Conservation (phyloP, 2,329 filamentous ascomycete species). For the Alternaria panax region DNA sequence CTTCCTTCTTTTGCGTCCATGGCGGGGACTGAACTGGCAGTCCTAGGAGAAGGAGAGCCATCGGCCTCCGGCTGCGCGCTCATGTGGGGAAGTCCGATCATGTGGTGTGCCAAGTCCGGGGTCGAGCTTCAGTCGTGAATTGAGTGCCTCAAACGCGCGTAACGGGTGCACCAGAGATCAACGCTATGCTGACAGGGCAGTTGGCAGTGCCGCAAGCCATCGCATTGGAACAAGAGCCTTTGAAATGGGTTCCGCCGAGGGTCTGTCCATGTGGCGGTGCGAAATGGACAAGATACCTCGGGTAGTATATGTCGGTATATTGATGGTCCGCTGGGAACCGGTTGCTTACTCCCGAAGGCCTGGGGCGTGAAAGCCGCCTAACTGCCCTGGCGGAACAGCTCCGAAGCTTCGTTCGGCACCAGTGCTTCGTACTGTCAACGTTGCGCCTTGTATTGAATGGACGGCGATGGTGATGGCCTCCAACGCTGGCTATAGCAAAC, state of each 20-base stretch:
- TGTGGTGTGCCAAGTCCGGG: conserved; percentile 40
- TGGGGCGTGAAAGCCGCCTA: conserved; percentile 21
- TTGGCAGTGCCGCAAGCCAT: conserved; percentile 17
- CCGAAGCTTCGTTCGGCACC: conserved; percentile 25
- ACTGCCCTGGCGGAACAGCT: conserved; percentile 19
- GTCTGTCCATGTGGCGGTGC: conserved; percentile 26
- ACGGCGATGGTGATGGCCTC: conserved; percentile 10
- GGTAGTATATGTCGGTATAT: conserved; percentile 37
- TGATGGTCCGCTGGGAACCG: conserved; percentile 36
- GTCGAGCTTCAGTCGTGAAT: conserved; percentile 25
- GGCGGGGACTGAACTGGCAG: conserved; percentile 36
- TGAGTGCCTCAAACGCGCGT: conserved; percentile 12
- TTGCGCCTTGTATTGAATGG: conserved; percentile 8
- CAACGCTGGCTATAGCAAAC: conserved; percentile 4
- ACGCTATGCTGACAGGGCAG: conserved; percentile 17
- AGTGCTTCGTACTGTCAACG: conserved; percentile 2
- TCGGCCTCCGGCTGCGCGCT: conserved; percentile 34
- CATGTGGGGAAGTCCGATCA: conserved; percentile 49
- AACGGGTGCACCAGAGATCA: conserved; percentile 17
- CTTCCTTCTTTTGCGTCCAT: conserved; percentile 48
- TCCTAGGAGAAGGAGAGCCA: conserved; percentile 35
- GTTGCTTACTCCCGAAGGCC: conserved; percentile 32
- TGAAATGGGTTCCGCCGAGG: conserved; percentile 16
- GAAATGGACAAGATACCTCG: conserved; percentile 36
- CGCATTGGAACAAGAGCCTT: conserved; percentile 17